These are phyloP conservation scores for Sphagnum contortum DNA, from an alignment of 225 moss, liverwort and hornwort genomes.

Conservation along the genomic window DNA sequence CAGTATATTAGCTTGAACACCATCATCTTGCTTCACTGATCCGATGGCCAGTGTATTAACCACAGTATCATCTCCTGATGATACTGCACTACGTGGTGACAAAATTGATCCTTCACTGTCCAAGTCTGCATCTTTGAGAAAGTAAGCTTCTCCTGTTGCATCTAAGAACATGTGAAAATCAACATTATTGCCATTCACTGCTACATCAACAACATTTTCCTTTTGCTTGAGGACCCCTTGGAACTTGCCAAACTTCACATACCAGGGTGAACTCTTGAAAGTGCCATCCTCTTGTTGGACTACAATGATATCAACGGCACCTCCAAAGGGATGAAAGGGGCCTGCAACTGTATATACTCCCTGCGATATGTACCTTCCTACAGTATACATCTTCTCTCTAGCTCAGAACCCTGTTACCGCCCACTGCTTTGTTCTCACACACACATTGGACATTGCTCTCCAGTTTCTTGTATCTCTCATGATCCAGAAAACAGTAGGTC, in stretches of 20 bases:
- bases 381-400: not conserved
- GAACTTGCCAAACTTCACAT: slow-evolving; percentile 67
- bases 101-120: slow-evolving; percentile 18
- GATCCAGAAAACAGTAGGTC: too few species aligned
- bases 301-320: slow-evolving; percentile 61
- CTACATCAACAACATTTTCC: slow-evolving; percentile 44
- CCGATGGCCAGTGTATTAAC: slow-evolving; percentile 1
- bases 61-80: slow-evolving; percentile 41
- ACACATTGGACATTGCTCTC: too few species aligned
- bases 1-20: too few species aligned
- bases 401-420: not conserved
- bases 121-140: slow-evolving; percentile 40
- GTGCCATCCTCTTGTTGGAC: slow-evolving; percentile 64
- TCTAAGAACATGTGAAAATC: slow-evolving; percentile 56
- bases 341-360: slow-evolving; percentile 52
- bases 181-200: slow-evolving; percentile 48
- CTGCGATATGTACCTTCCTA: slow-evolving; percentile 35
- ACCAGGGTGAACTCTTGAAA: slow-evolving; percentile 62
- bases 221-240: slow-evolving; percentile 54
- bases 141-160: slow-evolving; percentile 60
- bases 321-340: slow-evolving; percentile 66
- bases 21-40: not conserved
- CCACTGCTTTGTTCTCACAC: too few species aligned
- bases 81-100: slow-evolving; percentile 22
- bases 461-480: too few species aligned